Evolutionary conservation across 1,139 yeast species (phyloP).

Genomic region (Protomyces arabidopsidicola): DNA sequence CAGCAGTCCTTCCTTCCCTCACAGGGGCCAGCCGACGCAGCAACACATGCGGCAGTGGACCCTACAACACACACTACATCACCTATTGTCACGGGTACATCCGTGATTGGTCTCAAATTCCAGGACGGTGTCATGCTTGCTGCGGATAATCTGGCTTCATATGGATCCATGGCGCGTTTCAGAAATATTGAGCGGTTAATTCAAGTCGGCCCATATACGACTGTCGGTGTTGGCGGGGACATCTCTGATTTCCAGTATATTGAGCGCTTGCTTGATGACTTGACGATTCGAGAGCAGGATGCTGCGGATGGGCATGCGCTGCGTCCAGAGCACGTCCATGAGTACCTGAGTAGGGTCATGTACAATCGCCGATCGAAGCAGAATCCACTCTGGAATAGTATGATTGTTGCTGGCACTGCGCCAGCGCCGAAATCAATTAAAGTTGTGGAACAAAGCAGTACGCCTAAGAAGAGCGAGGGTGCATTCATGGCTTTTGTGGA

Average conservation of each 20-base stretch:
- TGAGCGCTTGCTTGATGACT: constrained; percentile 66
- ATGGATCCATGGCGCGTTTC: constrained; percentile 88
- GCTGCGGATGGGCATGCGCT: constrained; percentile 75
- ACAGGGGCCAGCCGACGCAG: constrained; percentile 6
- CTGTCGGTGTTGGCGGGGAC: constrained; percentile 94
- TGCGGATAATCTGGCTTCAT: constrained; percentile 81
- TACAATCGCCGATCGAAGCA: constrained; percentile 85
- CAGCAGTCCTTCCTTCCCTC: constrained; percentile 18
- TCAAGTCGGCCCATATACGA: constrained; percentile 75
- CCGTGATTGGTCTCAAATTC: constrained; percentile 86
- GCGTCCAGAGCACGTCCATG: constrained; percentile 82
- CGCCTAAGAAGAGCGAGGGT: constrained; percentile 24
- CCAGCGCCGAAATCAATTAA: constrained; percentile 12
- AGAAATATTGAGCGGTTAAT: constrained; percentile 78
- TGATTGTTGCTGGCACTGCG: constrained; percentile 73
- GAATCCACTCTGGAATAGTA: constrained; percentile 96
- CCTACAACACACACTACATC: constrained; percentile 62
- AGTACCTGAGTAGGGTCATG: constrained; percentile 76
- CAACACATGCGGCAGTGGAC: background rate
- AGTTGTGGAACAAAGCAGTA: constrained; percentile 4
- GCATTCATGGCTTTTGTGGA: constrained; percentile 83
- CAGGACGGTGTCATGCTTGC: constrained; percentile 88
- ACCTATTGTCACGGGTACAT: constrained; percentile 94
- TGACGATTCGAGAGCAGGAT: constrained; percentile 72
- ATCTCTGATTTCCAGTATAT: constrained; percentile 88